These are phyloP conservation scores for Coemansia sp. DNA, from an alignment of 192 early-diverging fungal genomes.

Conservation along the genomic window DNA sequence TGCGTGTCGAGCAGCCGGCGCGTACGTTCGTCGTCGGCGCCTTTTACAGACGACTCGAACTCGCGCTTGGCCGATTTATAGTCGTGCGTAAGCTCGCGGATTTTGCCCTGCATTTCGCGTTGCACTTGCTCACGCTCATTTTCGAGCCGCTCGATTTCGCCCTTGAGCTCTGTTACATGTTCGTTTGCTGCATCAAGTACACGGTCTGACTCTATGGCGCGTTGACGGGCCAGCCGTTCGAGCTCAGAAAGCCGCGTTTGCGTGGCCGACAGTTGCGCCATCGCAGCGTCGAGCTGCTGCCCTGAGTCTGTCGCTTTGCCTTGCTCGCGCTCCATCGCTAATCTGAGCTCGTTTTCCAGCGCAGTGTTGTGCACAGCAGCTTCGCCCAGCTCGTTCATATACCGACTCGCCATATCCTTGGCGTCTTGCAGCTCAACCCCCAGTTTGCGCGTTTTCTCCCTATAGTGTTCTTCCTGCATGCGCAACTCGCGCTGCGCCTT, in stretches of 20 bases:
- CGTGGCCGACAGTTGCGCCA: conserved; percentile 22
- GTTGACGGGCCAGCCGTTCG: conserved; percentile 37
- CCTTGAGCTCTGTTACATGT: conserved; percentile 31
- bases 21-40: conserved; percentile 31
- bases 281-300: conserved; percentile 28
- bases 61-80: conserved; percentile 40
- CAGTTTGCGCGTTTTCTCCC: conserved; percentile 32
- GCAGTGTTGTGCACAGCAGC: conserved; percentile 43
- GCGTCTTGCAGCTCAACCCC: conserved; percentile 34
- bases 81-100: conserved; percentile 36
- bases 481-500: conserved; percentile 27
- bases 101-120: conserved; percentile 37
- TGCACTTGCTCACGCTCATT: conserved; percentile 41
- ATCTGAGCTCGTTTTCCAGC: conserved; percentile 45
- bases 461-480: conserved; percentile 30
- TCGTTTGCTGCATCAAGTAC: conserved; percentile 33
- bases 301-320: neutral
- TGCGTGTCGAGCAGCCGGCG: conserved; percentile 40
- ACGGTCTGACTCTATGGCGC: conserved; percentile 26
- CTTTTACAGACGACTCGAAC: conserved; percentile 35
- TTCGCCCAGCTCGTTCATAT: conserved; percentile 49
- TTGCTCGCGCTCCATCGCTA: conserved; percentile 20
- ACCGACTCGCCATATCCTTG: conserved; percentile 28
- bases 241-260: conserved; percentile 23
- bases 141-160: conserved; percentile 40